Base-by-base conservation (phyloP, 2,329 filamentous ascomycete species). In the Trichoderma guizhouense region DNA sequence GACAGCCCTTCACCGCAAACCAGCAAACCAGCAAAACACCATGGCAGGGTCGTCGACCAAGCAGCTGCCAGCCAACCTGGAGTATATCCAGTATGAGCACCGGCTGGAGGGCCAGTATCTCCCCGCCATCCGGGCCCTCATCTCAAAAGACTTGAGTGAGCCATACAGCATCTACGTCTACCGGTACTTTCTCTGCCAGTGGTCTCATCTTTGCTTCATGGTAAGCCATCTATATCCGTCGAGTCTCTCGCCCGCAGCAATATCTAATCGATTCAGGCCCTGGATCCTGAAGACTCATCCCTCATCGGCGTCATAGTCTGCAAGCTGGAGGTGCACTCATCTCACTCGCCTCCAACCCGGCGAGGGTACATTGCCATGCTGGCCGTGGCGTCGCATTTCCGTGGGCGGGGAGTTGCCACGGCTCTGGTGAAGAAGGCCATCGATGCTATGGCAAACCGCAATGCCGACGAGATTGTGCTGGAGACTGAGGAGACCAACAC, bases 111-210 rank as follows among this genome's bases (percentile, higher is more conserved):
- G 85, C 57, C 81, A 88, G 79, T 88, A 96, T 79, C 90, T 99
- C 55, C 90, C 94, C 43, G 90, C 94, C 55, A 98, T 99, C 82
- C 91, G 95, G 70, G 91, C 95, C 71, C 84, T 99, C 79, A 99
- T 99, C 78, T 96, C 95, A 58, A 97, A 95, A 78, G 96, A 98
- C 80, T 87, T 99, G 64, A 98, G 95, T 76, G 96, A 99, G 82
- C 96, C 96, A 1, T 99, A 99, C 82, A 98, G 95, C 83, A 98
- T 99, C 80, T 99, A 99, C 84, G 96, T 99, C 72, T 99, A 98
- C 82, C 91, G 96, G 36, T 99, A 99, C 81, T 99, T 99, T 78
- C 85, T 99, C 21, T 97, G 97, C 79, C 94, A 98, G 87, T 99
- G 96, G 96, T 93, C 93, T 6, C 92, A 98, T 79, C 85, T 99